Base-by-base conservation (phyloP, 2,329 filamentous ascomycete species). In the Microsporum canis region DNA sequence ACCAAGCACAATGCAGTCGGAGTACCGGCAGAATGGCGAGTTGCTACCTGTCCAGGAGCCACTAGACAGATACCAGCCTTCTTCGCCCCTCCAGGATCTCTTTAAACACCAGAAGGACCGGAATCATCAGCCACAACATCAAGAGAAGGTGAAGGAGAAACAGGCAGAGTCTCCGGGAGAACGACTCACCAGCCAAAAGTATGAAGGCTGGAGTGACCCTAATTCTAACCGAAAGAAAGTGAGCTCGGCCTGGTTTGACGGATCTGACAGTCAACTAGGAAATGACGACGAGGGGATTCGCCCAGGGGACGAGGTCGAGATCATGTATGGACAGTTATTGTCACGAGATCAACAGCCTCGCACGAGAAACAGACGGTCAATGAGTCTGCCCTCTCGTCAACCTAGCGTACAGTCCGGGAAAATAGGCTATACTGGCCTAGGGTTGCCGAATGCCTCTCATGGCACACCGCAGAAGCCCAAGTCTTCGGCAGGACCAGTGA, bases 181-280 rank as follows among this genome's bases (percentile, higher is more conserved):
- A 29, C 45, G 45, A 2, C 45, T 36, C n/a, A 38, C 41, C 23
- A 17, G 41, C 23, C 62, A 55, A 10, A 63, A 62, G 56, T 63
- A 63, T 38, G 60, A 63, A 14, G 62, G 62, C 43, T 63, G 62
- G 62, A 38, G 62, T 5, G 57, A 61, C 14, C 60, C 60, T n/a
- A 56, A 49, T 12, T 51, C 57, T 56, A 58, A 62, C 43, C 34
- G 61, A 29, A 45, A 60, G 51, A 56, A 57, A 56, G 47, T 61
- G 36, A 45, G 61, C 8, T 45, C 65, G 43, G 64, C 73, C 58
- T 73, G 71, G 71, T 73, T 72, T 62, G 71, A 73, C 63, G 68
- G 67, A 27, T 64, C 71, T 10, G 66, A 71, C 57, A 69, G 67
- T 57, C 67, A 71, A 33, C 66, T 68, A 33, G 71, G 69, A 10